phyloP scores from a whole-genome alignment of 2,329 filamentous ascomycete genomes.

The Gyromitra esculenta region DNA sequence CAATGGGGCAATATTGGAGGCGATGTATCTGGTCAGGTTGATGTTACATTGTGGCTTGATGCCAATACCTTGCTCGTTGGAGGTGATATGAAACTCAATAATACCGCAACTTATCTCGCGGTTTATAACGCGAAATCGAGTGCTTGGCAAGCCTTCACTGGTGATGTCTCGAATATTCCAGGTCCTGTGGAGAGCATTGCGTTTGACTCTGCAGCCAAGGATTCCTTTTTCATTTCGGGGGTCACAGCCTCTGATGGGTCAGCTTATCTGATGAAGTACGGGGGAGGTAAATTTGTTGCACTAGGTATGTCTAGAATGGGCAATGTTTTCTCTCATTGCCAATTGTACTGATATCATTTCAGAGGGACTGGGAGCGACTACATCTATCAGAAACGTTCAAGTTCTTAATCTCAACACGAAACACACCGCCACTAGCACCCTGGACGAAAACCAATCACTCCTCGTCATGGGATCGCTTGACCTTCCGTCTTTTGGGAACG shows the following conservation, averaged over 20 bases:
- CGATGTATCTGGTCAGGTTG: conserved; percentile 75
- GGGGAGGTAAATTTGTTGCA: conserved; percentile 39
- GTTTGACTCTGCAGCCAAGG: conserved; percentile 75
- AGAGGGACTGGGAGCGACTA: conserved; percentile 72
- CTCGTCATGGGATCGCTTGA: conserved; percentile 85
- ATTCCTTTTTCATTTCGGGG: conserved; percentile 84
- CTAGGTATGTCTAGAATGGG: conserved; percentile 40
- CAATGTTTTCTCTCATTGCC: neutral
- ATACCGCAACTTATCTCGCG: conserved; percentile 73
- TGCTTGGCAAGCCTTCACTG: conserved; percentile 72
- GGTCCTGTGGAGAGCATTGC: conserved; percentile 82
- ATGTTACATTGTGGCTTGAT: conserved; percentile 78
- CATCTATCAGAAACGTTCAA: conserved; percentile 73
- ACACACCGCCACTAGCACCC: conserved; percentile 72
- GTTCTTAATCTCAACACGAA: conserved; percentile 76
- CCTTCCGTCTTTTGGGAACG: conserved; percentile 76
- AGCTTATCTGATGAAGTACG: conserved; percentile 81
- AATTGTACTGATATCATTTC: conserved; percentile 19
- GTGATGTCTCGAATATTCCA: conserved; percentile 71
- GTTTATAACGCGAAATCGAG: conserved; percentile 75
- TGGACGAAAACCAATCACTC: conserved; percentile 75
- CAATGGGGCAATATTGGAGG: conserved; percentile 82
- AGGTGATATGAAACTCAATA: conserved; percentile 76
- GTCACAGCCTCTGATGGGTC: conserved; percentile 71
- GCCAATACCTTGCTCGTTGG: conserved; percentile 77